A percentile compares a stretch with the other conserved stretches of the same genome.
Evolutionary conservation across 768 basidiomycete genomes (phyloP).

Genomic region (Paxillus rubicundulus): DNA sequence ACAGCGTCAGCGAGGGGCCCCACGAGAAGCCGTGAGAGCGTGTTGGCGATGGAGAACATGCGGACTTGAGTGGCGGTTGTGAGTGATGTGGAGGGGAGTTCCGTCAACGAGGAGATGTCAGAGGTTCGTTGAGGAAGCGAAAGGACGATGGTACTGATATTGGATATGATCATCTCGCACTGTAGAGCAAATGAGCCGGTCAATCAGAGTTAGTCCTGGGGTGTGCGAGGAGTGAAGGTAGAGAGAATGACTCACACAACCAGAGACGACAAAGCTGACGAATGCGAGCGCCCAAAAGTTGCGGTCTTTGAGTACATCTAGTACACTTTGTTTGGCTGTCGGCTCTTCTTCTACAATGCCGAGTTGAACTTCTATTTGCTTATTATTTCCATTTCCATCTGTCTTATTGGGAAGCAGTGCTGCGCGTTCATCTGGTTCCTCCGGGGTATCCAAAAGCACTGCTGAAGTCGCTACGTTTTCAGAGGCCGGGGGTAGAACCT

Average conservation of each 20-base stretch:
- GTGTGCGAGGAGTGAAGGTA: background rate
- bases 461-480: slow-evolving; percentile 6
- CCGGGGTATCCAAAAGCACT: too few species aligned
- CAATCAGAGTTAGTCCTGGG: too few species aligned
- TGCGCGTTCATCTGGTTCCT: too few species aligned
- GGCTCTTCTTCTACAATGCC: slow-evolving; percentile 1
- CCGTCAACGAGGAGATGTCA: slow-evolving; percentile 2
- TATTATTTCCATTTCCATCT: too few species aligned
- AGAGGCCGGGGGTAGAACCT: slow-evolving; percentile 13
- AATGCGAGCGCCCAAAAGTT: slow-evolving; percentile 66
- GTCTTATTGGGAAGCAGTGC: too few species aligned
- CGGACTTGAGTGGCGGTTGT: slow-evolving; percentile 61
- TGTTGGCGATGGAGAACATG: slow-evolving; percentile 68
- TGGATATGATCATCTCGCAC: slow-evolving; percentile 83
- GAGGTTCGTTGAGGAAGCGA: slow-evolving; percentile 47
- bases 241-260: slow-evolving; percentile 50
- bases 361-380: too few species aligned
- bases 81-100: slow-evolving; percentile 12
- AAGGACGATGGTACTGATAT: slow-evolving; percentile 72
- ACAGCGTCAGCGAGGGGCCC: slow-evolving; percentile 73
- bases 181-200: slow-evolving; percentile 21
- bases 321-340: slow-evolving; percentile 22
- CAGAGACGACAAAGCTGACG: slow-evolving; percentile 52
- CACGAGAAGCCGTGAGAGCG: slow-evolving; percentile 60
- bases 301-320: slow-evolving; percentile 50